These are phyloP conservation scores for Cordyceps fumosorosea DNA, from an alignment of 2,329 filamentous ascomycete genomes.

Conservation along the genomic window DNA sequence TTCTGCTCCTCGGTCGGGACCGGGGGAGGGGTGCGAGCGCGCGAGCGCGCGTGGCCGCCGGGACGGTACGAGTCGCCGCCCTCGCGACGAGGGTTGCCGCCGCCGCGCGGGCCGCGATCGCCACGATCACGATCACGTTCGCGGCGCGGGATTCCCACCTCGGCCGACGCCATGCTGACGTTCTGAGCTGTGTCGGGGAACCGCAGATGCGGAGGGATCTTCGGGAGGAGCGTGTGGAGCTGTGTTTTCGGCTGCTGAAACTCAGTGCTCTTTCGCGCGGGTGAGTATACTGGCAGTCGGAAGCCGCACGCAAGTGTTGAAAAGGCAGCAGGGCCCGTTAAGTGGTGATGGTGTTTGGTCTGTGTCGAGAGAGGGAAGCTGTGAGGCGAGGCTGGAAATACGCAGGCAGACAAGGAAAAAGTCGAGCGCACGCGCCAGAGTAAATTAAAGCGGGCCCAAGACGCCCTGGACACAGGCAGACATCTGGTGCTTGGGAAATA, in stretches of 20 bases:
- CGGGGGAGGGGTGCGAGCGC: constrained; percentile 33
- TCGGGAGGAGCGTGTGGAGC: neutral
- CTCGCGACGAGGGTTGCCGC: constrained; percentile 26
- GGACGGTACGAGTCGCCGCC: constrained; percentile 45
- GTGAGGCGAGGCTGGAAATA: neutral
- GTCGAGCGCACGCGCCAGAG: constrained; percentile 2
- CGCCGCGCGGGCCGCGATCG: constrained; percentile 15
- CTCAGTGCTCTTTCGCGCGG: neutral
- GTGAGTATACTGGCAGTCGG: neutral
- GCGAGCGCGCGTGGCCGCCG: constrained; percentile 22
- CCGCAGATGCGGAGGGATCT: neutral
- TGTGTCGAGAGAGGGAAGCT: neutral
- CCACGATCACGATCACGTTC: constrained; percentile 30
- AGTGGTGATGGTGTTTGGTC: neutral
- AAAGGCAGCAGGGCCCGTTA: neutral
- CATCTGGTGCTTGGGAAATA: too few species aligned
- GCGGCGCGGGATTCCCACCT: constrained; percentile 34
- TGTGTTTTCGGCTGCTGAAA: neutral
- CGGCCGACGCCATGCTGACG: constrained; percentile 38
- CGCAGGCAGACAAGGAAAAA: neutral
- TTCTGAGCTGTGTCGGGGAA: neutral
- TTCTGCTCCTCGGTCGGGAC: constrained; percentile 70
- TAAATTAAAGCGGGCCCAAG: neutral
- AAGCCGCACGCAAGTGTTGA: neutral
- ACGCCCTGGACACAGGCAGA: neutral